Evolutionary conservation across 2,329 filamentous ascomycete genomes (phyloP), one percentile per base, ranked within the genome.

Genomic region (Neonectria faginata): DNA sequence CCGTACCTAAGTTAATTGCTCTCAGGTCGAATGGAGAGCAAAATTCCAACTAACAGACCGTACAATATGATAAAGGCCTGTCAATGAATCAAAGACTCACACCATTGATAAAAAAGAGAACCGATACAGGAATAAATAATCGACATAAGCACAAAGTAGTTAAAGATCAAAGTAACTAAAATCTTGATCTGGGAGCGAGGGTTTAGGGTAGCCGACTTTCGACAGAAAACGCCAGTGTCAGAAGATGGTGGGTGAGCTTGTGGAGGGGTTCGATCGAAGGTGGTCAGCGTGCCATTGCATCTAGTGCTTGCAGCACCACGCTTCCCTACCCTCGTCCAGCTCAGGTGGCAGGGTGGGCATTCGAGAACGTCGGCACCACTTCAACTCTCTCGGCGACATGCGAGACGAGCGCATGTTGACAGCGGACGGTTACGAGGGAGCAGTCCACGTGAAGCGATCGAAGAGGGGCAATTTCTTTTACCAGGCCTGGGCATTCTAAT

Each of bases 241-340:
- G 39, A 3, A 16, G 3, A n/a, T 42, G 39, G 39, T 42, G 39
- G 39, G n/a, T 10, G 36, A 6, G 5, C 36, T 39, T 8, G 3
- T 18, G 39, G 39, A 42, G 39, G 39, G 39, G 39, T 42, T 42
- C 39, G 20, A 42, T 5, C 8, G 14, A 39, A 16, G 8, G n/a
- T 42, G n/a, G 39, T 42, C 39, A 42, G 39, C 39, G 39, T 42
- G 39, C 39, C 39, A 42, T 42, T 42, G 39, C 39, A 42, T 42
- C n/a, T 14, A 42, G 39, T 42, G 39, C 39, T 42, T 20, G 39
- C n/a, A 42, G 39, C 39, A 42, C 39, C 39, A 20, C 39, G 29
- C 27, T 51, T 51, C 27, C 12, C 22, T 39, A 39, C 36, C 14
- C 14, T 39, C 14, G 14, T n/a, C 36, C 36, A 16, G 29, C 9